Conservation (phyloP, 2,329 filamentous ascomycete species). For the Calycina herbarum region DNA sequence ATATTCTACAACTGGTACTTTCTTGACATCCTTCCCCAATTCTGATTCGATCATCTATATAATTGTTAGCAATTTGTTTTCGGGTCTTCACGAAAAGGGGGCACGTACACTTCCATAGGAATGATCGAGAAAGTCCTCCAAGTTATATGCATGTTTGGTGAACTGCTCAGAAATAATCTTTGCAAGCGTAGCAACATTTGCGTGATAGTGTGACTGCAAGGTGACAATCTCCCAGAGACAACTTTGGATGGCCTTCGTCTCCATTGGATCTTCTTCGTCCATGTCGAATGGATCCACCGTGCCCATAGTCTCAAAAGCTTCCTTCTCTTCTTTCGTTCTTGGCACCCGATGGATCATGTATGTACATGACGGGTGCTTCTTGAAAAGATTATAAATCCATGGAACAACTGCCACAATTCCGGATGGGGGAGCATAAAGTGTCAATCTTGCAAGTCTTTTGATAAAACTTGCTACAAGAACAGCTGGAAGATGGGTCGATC, state of each 20-base stretch:
- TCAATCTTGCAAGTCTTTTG: constrained; percentile 83
- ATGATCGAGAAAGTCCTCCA: constrained; percentile 98
- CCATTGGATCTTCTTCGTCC: constrained; percentile 76
- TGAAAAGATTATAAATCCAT: constrained; percentile 94
- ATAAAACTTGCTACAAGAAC: constrained; percentile 92
- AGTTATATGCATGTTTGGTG: constrained; percentile 88
- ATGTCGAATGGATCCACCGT: constrained; percentile 74
- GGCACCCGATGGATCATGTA: constrained; percentile 91
- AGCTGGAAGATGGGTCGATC: constrained; percentile 88
- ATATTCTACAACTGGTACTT: constrained; percentile 85
- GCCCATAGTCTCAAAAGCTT: constrained; percentile 59
- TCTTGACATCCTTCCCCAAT: constrained; percentile 79
- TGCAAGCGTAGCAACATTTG: constrained; percentile 90
- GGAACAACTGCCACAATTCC: constrained; percentile 87
- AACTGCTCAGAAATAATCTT: constrained; percentile 97
- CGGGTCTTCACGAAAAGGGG: neutral
- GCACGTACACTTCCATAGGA: constrained; percentile 75
- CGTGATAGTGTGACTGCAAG: constrained; percentile 90
- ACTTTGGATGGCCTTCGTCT: constrained; percentile 85
- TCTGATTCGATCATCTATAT: constrained; percentile 78
- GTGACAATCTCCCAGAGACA: constrained; percentile 94
- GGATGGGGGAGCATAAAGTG: constrained; percentile 84
- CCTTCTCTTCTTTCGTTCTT: constrained; percentile 57
- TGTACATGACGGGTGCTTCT: constrained; percentile 83
- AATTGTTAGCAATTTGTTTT: neutral